phyloP scores from a whole-genome alignment of 371 early-diverging fungal genomes.

The Mortierella sp. region DNA sequence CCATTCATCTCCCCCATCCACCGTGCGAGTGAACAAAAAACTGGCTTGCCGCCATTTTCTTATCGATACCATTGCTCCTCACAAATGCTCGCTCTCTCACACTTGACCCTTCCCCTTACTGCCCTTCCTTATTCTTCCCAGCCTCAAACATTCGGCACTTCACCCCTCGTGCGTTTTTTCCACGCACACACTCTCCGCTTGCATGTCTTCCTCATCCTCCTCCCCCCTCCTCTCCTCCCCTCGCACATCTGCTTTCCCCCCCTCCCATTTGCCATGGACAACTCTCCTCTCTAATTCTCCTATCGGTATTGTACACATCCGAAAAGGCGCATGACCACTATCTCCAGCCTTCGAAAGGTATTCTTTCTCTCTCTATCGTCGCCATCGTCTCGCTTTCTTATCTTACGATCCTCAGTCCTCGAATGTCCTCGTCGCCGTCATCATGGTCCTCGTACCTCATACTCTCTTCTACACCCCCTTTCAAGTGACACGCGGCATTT shows the following conservation, averaged over 20 bases:
- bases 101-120: neutral
- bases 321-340: conserved; percentile 1
- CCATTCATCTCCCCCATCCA: neutral
- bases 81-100: neutral
- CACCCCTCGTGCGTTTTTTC: neutral
- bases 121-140: neutral
- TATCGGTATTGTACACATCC: neutral
- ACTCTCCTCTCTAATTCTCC: neutral
- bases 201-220: neutral
- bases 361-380: too few relatives aligned
- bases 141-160: neutral
- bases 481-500: neutral
- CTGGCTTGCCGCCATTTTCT: conserved; percentile 2
- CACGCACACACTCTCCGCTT: neutral
- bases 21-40: neutral
- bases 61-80: neutral
- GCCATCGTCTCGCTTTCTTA: neutral
- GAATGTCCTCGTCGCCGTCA: neutral
- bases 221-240: neutral
- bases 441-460: neutral
- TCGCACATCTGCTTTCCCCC: neutral
- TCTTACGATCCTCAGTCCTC: neutral
- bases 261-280: neutral
- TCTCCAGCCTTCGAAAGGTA: neutral
- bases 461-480: neutral